Evolutionary conservation across 2,329 filamentous ascomycete species (phyloP).

Genomic region (Arthrinium puccinioides): DNA sequence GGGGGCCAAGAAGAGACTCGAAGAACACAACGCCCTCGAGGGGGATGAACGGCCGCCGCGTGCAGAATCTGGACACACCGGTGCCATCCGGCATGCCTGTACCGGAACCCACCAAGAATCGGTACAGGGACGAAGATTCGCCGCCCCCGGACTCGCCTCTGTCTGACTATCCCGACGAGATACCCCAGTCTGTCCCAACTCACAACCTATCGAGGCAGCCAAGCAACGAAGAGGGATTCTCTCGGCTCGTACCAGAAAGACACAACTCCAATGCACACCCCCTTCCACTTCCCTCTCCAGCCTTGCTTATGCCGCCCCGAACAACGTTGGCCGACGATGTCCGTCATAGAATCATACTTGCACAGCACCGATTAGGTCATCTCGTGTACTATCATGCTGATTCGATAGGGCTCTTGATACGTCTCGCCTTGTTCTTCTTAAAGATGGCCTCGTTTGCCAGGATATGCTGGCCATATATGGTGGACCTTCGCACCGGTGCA

Average conservation of each 20-base stretch:
- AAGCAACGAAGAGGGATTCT: too few relatives aligned
- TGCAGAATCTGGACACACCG: slow-evolving; percentile 51
- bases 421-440: slow-evolving; percentile 55
- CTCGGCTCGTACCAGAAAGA: too few relatives aligned
- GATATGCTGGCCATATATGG: slow-evolving; percentile 65
- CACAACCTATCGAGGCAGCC: too few relatives aligned
- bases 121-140: slow-evolving; percentile 9
- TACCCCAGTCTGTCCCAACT: slow-evolving; percentile 7
- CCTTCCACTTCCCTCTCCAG: slow-evolving; percentile 1
- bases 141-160: slow-evolving; percentile 14
- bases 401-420: slow-evolving; percentile 31
- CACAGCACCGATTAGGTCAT: slow-evolving; percentile 26
- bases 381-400: slow-evolving; percentile 22
- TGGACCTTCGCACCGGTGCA: slow-evolving; percentile 57
- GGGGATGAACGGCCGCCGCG: slow-evolving; percentile 35
- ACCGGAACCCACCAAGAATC: slow-evolving; percentile 27
- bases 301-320: slow-evolving; percentile 42
- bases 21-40: slow-evolving; percentile 29
- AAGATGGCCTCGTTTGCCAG: slow-evolving; percentile 61
- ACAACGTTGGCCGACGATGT: slow-evolving; percentile 24
- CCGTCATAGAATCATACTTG: slow-evolving; percentile 25
- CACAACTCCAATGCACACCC: too few relatives aligned
- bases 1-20: slow-evolving; percentile 27
- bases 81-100: slow-evolving; percentile 40
- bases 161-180: slow-evolving; percentile 20